Base-by-base conservation (phyloP, 192 early-diverging fungal genomes). In the Entrophospora sp. region DNA sequence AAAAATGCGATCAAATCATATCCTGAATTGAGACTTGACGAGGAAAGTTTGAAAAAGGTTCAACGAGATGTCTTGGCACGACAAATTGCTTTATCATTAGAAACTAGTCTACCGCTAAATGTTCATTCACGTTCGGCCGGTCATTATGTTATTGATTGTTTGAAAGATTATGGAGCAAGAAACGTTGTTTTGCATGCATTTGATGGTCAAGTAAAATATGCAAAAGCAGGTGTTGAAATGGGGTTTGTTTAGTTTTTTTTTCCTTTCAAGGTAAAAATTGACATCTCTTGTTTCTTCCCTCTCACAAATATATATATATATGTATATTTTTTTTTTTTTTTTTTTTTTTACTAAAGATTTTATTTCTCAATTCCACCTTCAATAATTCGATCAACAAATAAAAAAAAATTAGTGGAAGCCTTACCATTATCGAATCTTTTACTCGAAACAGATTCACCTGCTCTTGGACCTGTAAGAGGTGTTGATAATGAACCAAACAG, bases 361-460 rank as follows among this genome's bases (percentile, higher is more conserved):
- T 82, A 76, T 55, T 81, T 84, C 48, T 84, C 82, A 38, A 71
- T 84, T 31, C 82, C 82, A 34, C 81, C 82, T 1, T 78, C 74
- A 60, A 73, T 78, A 31, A 64, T 75, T 37, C 69, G 78, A 43
- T 75, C 62, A 22, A 72, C 75, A 1, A 78, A 84, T 51, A 77
- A 78, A 28, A 76, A 81, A 69, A 74, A 61, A 0, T 44, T 84
- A 35, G 80, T 66, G 5, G 67, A 67, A 3, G 69, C 67, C 1
- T 53, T 84, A 6, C 82, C 82, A 9, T 49, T 84, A 34, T 67
- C 69, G 25, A 69, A 73, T 31, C 70, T 84, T 36, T 36, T 84
- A n/a, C 64, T 84, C 20, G 82, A 84, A 63, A 80, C 82, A 2
- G 82, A 84, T 65, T 72, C 80, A 25, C 82, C 82, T 2, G 81